These are phyloP conservation scores for Miscanthus lutarioriparius DNA, from an alignment of 176 grass and related monocot genomes.

Conservation along the genomic window DNA sequence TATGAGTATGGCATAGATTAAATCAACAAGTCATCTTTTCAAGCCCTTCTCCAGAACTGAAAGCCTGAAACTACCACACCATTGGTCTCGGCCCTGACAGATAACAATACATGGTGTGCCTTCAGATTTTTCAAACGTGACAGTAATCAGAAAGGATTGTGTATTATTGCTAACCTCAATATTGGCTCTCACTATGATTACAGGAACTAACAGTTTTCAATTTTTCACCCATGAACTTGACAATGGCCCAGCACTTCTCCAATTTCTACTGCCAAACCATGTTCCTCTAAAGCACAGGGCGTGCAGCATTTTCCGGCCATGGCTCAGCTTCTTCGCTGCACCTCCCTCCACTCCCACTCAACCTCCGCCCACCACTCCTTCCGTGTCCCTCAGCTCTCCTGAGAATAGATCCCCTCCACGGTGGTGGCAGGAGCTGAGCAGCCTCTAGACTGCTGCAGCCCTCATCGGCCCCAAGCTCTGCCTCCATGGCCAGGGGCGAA, in stretches of 20 bases:
- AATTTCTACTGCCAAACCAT: too few relatives aligned
- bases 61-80: background rate
- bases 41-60: conserved; percentile 4
- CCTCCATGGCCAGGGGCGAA: background rate
- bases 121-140: conserved; percentile 5
- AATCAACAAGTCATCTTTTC: conserved; percentile 3
- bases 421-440: background rate
- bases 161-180: background rate
- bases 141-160: background rate
- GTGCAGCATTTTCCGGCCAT: background rate
- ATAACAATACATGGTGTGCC: background rate
- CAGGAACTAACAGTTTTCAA: conserved; percentile 26
- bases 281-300: background rate
- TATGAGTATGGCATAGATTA: conserved; percentile 2
- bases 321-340: background rate
- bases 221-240: conserved; percentile 10
- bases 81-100: conserved; percentile 5
- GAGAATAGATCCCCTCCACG: background rate
- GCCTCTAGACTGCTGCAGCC: background rate
- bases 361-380: background rate
- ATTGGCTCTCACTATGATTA: background rate
- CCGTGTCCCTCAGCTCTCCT: background rate
- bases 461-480: background rate
- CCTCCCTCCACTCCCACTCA: background rate
- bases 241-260: background rate